Evolutionary conservation across 176 grass and related monocot genomes (phyloP).

Genomic region (Olyra latifolia): DNA sequence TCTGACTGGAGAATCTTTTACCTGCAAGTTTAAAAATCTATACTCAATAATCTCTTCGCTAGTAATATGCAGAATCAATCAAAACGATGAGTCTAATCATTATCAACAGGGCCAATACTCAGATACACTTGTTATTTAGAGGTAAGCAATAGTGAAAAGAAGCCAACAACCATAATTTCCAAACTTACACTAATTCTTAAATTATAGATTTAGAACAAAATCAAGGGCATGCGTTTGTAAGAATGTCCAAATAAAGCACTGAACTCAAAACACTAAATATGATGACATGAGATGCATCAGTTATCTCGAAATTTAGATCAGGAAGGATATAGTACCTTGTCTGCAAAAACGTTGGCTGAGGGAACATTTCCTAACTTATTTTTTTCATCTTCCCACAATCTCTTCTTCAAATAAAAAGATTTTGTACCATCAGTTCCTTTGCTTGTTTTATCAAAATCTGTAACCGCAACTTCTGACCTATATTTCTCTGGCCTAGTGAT

Average conservation of each 20-base stretch:
- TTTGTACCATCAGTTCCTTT: constrained; percentile 58
- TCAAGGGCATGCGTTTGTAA: background rate
- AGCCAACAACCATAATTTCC: background rate
- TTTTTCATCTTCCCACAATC: constrained; percentile 52
- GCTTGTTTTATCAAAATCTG: constrained; percentile 46
- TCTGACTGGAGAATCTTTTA: constrained; percentile 55
- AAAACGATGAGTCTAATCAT: background rate
- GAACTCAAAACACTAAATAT: background rate
- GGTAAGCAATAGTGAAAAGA: background rate
- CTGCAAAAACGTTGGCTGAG: constrained; percentile 11
- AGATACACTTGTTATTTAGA: background rate
- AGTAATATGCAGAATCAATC: background rate
- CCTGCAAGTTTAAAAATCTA: constrained; percentile 48
- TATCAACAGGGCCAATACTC: background rate
- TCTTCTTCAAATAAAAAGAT: constrained; percentile 60
- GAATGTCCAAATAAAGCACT: constrained; percentile 1
- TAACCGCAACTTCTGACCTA: constrained; percentile 39
- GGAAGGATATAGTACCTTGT: constrained; percentile 50
- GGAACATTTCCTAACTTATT: constrained; percentile 55
- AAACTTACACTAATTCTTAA: background rate
- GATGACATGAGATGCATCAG: background rate
- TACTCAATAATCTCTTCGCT: constrained; percentile 20
- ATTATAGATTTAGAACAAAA: background rate
- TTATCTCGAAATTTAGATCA: background rate
- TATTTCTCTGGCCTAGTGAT: constrained; percentile 49